Conservation (phyloP, 1,139 yeast genomes). For the Suzukiozyma palmioleophila region DNA sequence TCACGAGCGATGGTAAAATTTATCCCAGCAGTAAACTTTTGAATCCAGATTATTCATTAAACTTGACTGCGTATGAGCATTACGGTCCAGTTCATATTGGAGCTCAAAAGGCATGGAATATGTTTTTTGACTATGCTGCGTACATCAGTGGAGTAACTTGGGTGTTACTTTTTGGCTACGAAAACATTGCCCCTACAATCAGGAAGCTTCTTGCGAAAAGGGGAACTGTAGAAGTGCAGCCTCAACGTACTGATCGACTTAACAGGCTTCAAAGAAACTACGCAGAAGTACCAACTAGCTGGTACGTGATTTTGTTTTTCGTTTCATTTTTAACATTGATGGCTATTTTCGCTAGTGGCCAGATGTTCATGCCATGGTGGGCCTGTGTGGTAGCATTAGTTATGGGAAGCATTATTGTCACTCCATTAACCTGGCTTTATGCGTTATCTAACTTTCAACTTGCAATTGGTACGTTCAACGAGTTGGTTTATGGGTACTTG, state of each 20-base stretch:
- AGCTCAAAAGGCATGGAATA: slow-evolving; percentile 46
- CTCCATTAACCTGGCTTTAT: slow-evolving; percentile 47
- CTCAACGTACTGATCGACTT: slow-evolving; percentile 31
- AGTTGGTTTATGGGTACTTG: slow-evolving; percentile 44
- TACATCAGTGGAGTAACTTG: slow-evolving; percentile 45
- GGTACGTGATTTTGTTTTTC: slow-evolving; percentile 35
- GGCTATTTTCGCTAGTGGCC: slow-evolving; percentile 29
- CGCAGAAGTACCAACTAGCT: slow-evolving; percentile 35
- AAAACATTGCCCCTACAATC: slow-evolving; percentile 9
- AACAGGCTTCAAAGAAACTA: slow-evolving; percentile 35
- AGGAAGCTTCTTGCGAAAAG: slow-evolving; percentile 4
- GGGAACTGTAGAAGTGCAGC: slow-evolving; percentile 6
- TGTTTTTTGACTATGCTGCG: slow-evolving; percentile 50
- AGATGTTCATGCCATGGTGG: slow-evolving; percentile 49
- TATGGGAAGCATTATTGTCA: slow-evolving; percentile 42
- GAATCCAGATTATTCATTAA: slow-evolving; percentile 28
- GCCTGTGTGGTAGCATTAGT: slow-evolving; percentile 39
- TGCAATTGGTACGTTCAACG: slow-evolving; percentile 50
- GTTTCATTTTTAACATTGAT: slow-evolving; percentile 32
- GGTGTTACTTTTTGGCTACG: slow-evolving; percentile 38
- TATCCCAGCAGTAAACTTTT: slow-evolving; percentile 35
- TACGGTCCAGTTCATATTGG: slow-evolving; percentile 40
- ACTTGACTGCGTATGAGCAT: slow-evolving; percentile 33
- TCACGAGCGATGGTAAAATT: slow-evolving; percentile 23
- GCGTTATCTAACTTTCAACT: slow-evolving; percentile 50